These are phyloP conservation scores for Suillus sp. DNA, from an alignment of 768 basidiomycete genomes.

Conservation along the genomic window DNA sequence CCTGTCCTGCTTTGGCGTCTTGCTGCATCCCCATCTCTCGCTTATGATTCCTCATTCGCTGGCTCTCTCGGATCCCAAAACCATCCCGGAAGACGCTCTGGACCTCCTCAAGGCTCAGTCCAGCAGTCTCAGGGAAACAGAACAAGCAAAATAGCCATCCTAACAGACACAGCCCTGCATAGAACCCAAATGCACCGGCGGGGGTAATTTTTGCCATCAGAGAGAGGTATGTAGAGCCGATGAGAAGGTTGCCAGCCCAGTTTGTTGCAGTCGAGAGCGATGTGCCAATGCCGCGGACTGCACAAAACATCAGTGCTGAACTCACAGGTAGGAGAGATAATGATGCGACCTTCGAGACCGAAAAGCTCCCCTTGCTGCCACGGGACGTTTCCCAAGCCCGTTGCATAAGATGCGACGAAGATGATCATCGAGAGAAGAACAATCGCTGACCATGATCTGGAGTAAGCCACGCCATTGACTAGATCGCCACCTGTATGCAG, in stretches of 20 bases:
- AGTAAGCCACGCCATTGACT: constrained; percentile 58
- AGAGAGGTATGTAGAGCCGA: constrained; percentile 78
- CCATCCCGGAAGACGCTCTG: constrained; percentile 61
- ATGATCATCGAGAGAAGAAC: constrained; percentile 82
- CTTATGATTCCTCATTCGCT: constrained; percentile 49
- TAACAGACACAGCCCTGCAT: constrained; percentile 69
- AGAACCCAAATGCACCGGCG: constrained; percentile 75
- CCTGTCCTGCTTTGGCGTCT: neutral
- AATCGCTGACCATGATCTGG: constrained; percentile 61
- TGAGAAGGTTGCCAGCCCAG: constrained; percentile 77
- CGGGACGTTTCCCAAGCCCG: constrained; percentile 76
- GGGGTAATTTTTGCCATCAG: constrained; percentile 76
- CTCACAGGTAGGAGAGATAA: neutral
- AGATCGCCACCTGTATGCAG: constrained; percentile 60
- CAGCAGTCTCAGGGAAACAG: constrained; percentile 83
- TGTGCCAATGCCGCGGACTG: constrained; percentile 77
- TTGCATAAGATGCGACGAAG: constrained; percentile 82
- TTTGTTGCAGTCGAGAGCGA: constrained; percentile 76
- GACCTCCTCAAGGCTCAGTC: constrained; percentile 70
- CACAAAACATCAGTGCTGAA: neutral
- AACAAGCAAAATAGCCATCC: constrained; percentile 68
- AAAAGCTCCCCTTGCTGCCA: constrained; percentile 91
- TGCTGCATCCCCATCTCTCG: constrained; percentile 40
- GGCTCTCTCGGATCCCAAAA: constrained; percentile 64
- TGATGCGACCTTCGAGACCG: constrained; percentile 60